These are phyloP conservation scores for Trichomonas gallinae DNA, from an alignment of 208 protist genomes.

Conservation along the genomic window DNA sequence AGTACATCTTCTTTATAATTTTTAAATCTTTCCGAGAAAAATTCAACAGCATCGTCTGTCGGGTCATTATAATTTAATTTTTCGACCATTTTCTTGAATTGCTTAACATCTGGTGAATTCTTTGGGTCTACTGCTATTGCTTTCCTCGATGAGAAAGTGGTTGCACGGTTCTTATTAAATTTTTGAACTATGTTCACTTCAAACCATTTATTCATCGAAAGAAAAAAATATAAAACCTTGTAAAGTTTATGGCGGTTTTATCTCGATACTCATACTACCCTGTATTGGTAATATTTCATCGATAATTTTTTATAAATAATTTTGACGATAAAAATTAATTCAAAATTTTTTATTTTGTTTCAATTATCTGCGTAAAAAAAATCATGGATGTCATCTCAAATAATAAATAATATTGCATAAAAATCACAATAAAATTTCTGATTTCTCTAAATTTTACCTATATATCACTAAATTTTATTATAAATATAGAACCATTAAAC, in stretches of 20 bases:
- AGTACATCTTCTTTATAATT: neutral
- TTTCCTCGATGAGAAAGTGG: neutral
- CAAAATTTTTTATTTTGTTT: too few species aligned
- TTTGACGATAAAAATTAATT: too few species aligned
- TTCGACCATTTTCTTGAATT: neutral
- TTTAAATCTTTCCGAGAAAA: neutral
- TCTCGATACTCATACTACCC: too few species aligned
- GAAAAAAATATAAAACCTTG: neutral
- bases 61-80: neutral
- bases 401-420: too few species aligned
- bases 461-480: too few species aligned
- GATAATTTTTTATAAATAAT: too few species aligned
- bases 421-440: too few species aligned
- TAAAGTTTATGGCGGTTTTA: neutral
- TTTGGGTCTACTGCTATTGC: neutral
- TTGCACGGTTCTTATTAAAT: neutral
- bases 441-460: too few species aligned
- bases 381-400: too few species aligned
- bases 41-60: neutral
- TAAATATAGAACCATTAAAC: too few species aligned
- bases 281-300: too few species aligned
- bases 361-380: too few species aligned
- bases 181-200: neutral
- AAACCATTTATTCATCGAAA: neutral
- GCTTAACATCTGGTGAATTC: neutral